Conservation (phyloP, 1,284 basidiomycete species). For the Stereum hirsutum region DNA sequence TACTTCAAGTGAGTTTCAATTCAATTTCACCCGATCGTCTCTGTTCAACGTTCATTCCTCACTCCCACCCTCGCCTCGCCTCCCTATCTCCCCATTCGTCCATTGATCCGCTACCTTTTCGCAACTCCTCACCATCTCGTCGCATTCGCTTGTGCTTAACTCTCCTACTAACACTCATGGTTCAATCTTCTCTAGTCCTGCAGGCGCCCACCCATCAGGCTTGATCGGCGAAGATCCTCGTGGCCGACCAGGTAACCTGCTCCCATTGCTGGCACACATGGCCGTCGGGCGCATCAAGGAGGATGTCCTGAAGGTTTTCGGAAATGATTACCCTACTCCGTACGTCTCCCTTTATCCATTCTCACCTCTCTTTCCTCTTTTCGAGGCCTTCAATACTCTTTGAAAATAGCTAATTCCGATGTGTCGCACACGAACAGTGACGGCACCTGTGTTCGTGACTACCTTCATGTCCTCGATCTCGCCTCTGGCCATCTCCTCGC, state of each 20-base stretch:
- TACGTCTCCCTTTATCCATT: neutral
- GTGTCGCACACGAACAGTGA: conserved; percentile 62
- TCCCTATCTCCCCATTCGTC: no score
- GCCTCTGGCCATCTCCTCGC: conserved; percentile 91
- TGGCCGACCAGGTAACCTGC: conserved; percentile 91
- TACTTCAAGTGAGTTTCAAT: conserved; percentile 90
- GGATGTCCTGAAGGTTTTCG: conserved; percentile 84
- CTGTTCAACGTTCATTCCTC: no score
- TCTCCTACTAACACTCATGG: conserved; percentile 10
- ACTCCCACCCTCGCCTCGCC: no score
- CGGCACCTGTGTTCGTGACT: conserved; percentile 96
- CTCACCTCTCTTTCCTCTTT: neutral
- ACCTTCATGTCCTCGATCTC: conserved; percentile 95
- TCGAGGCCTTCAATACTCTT: conserved; percentile 2
- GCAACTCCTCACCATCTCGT: neutral
- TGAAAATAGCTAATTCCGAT: neutral
- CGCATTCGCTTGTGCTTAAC: neutral
- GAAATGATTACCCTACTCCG: conserved; percentile 96
- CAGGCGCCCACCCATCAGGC: conserved; percentile 94
- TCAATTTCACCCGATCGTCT: no score
- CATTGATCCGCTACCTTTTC: neutral
- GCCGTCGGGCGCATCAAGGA: conserved; percentile 86
- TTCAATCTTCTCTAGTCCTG: conserved; percentile 52
- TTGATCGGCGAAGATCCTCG: conserved; percentile 93
- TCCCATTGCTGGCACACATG: conserved; percentile 94